Base-by-base conservation (phyloP, 2,329 filamentous ascomycete genomes). In the Simplicillium sp. region DNA sequence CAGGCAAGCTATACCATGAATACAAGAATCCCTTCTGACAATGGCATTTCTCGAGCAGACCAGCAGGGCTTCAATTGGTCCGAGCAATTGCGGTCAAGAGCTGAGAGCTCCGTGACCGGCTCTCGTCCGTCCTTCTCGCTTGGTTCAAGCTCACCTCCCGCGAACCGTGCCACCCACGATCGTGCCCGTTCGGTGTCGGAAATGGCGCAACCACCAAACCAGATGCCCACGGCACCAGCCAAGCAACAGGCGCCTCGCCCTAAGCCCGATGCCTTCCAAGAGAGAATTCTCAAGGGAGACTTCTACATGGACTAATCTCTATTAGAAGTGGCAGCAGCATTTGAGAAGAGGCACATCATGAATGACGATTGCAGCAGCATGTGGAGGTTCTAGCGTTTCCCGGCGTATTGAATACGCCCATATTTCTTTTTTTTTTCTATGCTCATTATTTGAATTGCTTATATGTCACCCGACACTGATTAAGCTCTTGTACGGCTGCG, bases 251-350 rank as follows among this genome's bases (percentile, higher is more conserved):
- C 62, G 38, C 62, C 70, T 53, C 67, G 72, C 31, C 71, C 71
- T 49, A 94, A 90, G 70, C 89, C 90, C 25, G 92, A 98, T 66
- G 84, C 84, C 47, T 92, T 96, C 67, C 89, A 96, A 64, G 92
- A 98, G 73, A 80, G 94, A 50, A 97, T 98, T 54, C 74, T 98
- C 50, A 92, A 95, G 67, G 92, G 90, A 36, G 92, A 98, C 57
- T 97, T 98, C 55, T 92, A 92, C 68, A 96, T 97, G 88, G 89
- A 96, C 57, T 95, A 71, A 71, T 45, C 34, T 11, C n/a, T 14
- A 28, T 25, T 25, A 25, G 9, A 25, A 25, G 20, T 25, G 20
- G 20, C 20, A 25, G 9, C 12, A 36, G 6, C 15, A 36, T 36
- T 11, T 36, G 15, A 34, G 15, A 36, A 34, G 18, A 17, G 34